Evolutionary conservation across 2,329 filamentous ascomycete genomes (phyloP), one percentile per base, ranked within the genome.

Genomic region (Ceratocystis albifundus): DNA sequence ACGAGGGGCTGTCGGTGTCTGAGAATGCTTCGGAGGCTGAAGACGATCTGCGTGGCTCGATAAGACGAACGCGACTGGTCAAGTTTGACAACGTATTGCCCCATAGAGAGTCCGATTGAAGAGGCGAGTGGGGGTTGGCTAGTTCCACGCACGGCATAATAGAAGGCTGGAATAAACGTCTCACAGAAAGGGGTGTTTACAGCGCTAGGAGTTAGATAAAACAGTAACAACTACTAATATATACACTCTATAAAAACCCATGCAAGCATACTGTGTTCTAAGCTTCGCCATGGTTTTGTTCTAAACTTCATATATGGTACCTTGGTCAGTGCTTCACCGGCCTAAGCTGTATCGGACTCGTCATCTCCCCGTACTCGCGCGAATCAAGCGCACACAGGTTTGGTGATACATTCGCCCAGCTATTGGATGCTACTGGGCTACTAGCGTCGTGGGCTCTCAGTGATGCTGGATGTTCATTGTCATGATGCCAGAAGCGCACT

Each of bases 61-160:
- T 28, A 28, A 65, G 55, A 36, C 63, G 61, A 25, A 50, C 50
- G 5, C 50, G 65, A 1, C 22, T 59, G 12, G 57, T 67, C 53
- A 67, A 64, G 36, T 67, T 67, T 50, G 62, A 63, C 25, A 25
- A 41, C 5, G 62, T 53, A 15, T 64, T 64, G 44, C 65, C 65
- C 12, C 46, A 50, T 32, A 64, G 62, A 28, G 46, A 64, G 22
- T 50, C 62, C 2, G 10, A 62, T n/a, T 59, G 20, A 25, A 22
- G n/a, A 25, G 15, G 22, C 4, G 0, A 20, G n/a, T n/a, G 30
- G 55, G 22, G 22, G 12, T 4, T 53, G 3, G 55, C 15, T 36
- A 25, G 55, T n/a, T 28, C 15, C 5, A 30, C 20, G 10, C n/a
- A 22, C 7, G 7, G 8, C 48, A 53, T 53, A 12, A n/a, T 22